phyloP scores from a whole-genome alignment of 768 basidiomycete species.

The Serendipita vermifera region DNA sequence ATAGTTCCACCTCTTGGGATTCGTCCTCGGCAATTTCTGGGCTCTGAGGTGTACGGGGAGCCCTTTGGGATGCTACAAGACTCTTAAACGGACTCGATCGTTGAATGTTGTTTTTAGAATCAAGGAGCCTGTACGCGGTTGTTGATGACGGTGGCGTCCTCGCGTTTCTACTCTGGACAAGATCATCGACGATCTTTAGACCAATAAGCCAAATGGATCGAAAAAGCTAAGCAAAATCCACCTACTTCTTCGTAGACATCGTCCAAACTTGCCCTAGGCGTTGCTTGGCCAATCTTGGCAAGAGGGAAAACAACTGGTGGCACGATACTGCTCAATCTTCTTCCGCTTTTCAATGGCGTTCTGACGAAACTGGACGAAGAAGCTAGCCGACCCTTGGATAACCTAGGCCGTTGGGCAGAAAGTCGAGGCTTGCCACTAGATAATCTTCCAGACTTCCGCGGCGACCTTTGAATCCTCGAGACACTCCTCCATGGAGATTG shows the following conservation, averaged over 20 bases:
- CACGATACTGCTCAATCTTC: not conserved
- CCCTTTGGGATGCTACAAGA: not conserved
- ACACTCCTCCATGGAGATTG: conserved; percentile 6
- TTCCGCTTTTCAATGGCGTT: conserved; percentile 4
- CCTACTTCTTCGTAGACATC: conserved; percentile 8
- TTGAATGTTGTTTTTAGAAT: not conserved
- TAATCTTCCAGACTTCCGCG: conserved; percentile 1
- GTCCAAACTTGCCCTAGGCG: conserved; percentile 4
- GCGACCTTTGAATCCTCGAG: not conserved
- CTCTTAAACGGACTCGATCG: conserved; percentile 1
- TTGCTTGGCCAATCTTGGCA: not conserved
- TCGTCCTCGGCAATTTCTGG: not conserved
- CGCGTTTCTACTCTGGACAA: not conserved
- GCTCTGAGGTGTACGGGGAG: not conserved
- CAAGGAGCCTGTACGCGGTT: not conserved
- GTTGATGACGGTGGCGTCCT: not conserved
- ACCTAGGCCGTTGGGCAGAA: not conserved
- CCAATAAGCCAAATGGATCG: too few species aligned
- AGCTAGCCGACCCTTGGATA: not conserved
- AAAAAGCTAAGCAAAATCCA: too few species aligned
- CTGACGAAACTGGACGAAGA: conserved; percentile 2
- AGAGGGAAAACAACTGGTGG: not conserved
- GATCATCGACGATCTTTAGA: conserved; percentile 1
- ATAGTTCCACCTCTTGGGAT: too few species aligned
- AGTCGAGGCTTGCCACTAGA: not conserved